These are phyloP conservation scores for Rubroshorea leprosula DNA, from an alignment of 345 rosid genomes.

Conservation along the genomic window DNA sequence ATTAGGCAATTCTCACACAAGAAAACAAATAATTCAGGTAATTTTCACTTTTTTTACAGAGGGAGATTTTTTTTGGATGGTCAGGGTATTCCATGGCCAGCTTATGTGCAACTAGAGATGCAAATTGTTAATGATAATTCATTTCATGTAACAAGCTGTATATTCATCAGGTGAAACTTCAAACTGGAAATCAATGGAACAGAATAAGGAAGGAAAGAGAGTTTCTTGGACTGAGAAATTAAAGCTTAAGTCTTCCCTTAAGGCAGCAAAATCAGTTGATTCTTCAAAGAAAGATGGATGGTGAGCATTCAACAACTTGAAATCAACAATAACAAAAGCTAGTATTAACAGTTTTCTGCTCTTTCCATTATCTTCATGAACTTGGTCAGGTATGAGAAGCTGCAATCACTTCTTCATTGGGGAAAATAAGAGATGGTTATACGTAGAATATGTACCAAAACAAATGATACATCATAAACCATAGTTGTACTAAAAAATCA, in stretches of 20 bases:
- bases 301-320: slow-evolving; percentile 6
- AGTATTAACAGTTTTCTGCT: too few relatives aligned
- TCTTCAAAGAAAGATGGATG: slow-evolving; percentile 5
- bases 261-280: slow-evolving; percentile 10
- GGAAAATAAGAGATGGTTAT: too few relatives aligned
- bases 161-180: slow-evolving; percentile 11
- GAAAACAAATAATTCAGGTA: slow-evolving; percentile 20
- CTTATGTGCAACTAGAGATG: neutral
- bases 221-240: slow-evolving; percentile 11
- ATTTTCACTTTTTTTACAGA: too few relatives aligned
- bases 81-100: too few relatives aligned
- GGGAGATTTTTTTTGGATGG: too few relatives aligned
- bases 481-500: too few relatives aligned
- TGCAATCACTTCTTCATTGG: too few relatives aligned
- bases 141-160: slow-evolving; percentile 2
- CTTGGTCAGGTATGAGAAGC: too few relatives aligned
- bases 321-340: too few relatives aligned
- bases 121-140: neutral
- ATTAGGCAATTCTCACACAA: slow-evolving; percentile 13
- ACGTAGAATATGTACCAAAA: too few relatives aligned
- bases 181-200: slow-evolving; percentile 4
- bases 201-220: slow-evolving; percentile 4
- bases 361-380: too few relatives aligned
- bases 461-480: too few relatives aligned
- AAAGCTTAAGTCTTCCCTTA: slow-evolving; percentile 8